Conservation (phyloP, 257 asterid species). For the Solanum tacnaense region DNA sequence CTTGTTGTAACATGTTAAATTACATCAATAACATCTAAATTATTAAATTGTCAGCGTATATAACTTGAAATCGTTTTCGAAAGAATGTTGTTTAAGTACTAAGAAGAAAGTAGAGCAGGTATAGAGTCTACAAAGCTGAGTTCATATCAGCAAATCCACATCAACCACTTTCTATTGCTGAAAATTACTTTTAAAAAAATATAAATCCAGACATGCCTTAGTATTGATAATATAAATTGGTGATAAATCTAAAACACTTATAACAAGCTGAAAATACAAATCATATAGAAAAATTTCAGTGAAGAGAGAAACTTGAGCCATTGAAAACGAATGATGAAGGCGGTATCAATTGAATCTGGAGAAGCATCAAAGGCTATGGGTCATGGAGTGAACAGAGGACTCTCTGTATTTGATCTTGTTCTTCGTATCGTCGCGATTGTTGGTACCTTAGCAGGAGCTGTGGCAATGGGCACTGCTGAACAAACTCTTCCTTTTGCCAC, state of each 20-base stretch:
- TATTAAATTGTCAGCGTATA: not conserved
- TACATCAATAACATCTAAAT: too few relatives aligned
- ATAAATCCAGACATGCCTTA: not conserved
- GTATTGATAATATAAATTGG: not conserved
- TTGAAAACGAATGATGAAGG: not conserved
- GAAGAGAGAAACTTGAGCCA: not conserved
- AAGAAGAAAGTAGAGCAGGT: not conserved
- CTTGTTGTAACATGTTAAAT: not conserved
- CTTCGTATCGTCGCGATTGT: constrained; percentile 47
- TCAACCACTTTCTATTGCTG: not conserved
- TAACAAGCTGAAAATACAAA: not conserved
- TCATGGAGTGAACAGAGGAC: constrained; percentile 24
- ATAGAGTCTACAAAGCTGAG: not conserved
- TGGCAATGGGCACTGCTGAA: constrained; percentile 69
- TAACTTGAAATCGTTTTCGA: not conserved
- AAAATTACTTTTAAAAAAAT: not conserved
- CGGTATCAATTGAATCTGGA: not conserved
- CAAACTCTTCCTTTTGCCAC: constrained; percentile 66
- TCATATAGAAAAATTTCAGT: not conserved
- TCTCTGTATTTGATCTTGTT: constrained; percentile 43
- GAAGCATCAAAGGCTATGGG: constrained; percentile 2
- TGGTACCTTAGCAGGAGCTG: constrained; percentile 61
- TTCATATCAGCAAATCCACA: not conserved
- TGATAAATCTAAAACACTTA: not conserved
- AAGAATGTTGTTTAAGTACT: not conserved